Evolutionary conservation across 306 rosid species (phyloP), one percentile per base, ranked within the genome.

Genomic region (Coriaria nepalensis): DNA sequence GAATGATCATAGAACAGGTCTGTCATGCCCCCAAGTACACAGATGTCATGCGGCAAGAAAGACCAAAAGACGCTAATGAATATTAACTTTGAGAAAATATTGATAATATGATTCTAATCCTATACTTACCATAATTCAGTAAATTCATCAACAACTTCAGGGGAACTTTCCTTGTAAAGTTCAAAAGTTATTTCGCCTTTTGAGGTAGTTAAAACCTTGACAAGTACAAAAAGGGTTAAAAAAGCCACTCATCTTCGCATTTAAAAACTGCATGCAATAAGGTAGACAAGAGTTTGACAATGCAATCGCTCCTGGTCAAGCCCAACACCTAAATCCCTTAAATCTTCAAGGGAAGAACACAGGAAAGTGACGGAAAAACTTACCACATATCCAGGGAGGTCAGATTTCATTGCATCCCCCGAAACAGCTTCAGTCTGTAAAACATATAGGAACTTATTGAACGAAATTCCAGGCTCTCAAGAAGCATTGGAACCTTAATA

Each of bases 71-170:
- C 3, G 29, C 29, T 20, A 20, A 20, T 20, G 29, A 20, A 20
- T 20, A 20, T 20, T 20, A 20, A 20, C 29, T 20, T 20, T 20
- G n/a, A n/a, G n/a, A n/a, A n/a, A n/a, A n/a, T n/a, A n/a, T n/a
- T 20, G 29, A 20, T 20, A 20, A 20, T 20, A 20, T 20, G 29
- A 20, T 20, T 20, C 29, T 20, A 20, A 20, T 20, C 29, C 3
- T 3, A 20, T 50, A 79, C 97, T 79, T 62, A 90, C 97, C 97
- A 81, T 58, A 84, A 76, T 75, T 90, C 95, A 51, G 84, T 79
- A 79, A 90, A 90, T 73, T 84, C 90, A 62, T 90, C 97, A 64
- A 90, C 97, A 56, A 75, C 94, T 70, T 90, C 97, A 37, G 97
- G 95, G 65, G 95, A 76, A 52, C 75, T 82, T 5, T 90, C 95